A percentile compares a stretch with the other conserved stretches of the same genome.
Conservation (phyloP, 129 eudicot species). For the Pittosporum tobira region DNA sequence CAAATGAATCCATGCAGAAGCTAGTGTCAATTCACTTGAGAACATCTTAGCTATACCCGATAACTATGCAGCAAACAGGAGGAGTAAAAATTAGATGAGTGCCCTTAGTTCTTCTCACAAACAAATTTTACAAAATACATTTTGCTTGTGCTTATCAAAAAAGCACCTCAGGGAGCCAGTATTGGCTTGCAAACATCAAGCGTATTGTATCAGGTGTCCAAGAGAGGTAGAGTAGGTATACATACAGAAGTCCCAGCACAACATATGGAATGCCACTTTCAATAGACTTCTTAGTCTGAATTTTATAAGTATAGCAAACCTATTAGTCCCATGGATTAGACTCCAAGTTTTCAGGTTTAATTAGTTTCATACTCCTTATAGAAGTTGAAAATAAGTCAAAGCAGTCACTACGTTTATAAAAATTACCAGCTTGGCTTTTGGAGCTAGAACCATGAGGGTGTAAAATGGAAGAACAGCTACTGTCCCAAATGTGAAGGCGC, state of each 20-base stretch:
- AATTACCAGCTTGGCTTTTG: constrained; percentile 63
- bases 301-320: neutral
- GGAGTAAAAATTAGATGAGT: neutral
- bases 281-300: constrained; percentile 82
- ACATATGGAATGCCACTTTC: constrained; percentile 67
- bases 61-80: constrained; percentile 36
- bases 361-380: too few species aligned
- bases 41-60: constrained; percentile 94
- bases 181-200: constrained; percentile 80
- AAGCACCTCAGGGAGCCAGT: constrained; percentile 91
- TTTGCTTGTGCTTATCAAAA: neutral
- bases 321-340: neutral
- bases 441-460: constrained; percentile 91
- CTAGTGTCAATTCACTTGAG: constrained; percentile 80
- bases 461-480: constrained; percentile 95
- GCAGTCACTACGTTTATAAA: neutral
- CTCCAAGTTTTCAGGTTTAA: neutral
- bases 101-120: neutral
- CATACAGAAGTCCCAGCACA: constrained; percentile 64
- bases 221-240: constrained; percentile 70
- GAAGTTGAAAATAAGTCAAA: neutral
- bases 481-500: constrained; percentile 77
- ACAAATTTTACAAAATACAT: neutral
- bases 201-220: constrained; percentile 94
- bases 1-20: constrained; percentile 98